phyloP scores from a whole-genome alignment of 2,329 filamentous ascomycete genomes.

The Fusarium sp. region DNA sequence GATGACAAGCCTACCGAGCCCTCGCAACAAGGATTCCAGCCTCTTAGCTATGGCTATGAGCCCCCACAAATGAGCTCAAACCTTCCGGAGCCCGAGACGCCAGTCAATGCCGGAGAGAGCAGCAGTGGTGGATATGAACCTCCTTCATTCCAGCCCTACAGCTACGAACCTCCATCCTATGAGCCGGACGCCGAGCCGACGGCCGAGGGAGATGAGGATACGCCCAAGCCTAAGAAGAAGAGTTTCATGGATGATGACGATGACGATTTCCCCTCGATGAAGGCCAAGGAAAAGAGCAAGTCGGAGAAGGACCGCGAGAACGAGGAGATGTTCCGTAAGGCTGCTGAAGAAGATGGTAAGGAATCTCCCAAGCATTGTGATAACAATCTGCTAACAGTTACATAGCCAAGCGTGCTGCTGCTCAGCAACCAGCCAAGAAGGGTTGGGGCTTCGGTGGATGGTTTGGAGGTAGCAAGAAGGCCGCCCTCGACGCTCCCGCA shows the following conservation, averaged over 20 bases:
- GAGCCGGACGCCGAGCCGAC: slow-evolving; percentile 62
- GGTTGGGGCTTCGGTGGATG: slow-evolving; percentile 88
- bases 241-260: slow-evolving; percentile 87
- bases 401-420: slow-evolving; percentile 70
- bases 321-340: slow-evolving; percentile 86
- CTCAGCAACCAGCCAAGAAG: slow-evolving; percentile 64
- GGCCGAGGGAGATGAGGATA: slow-evolving; percentile 57
- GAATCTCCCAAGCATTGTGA: not conserved
- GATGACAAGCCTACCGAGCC: slow-evolving; percentile 30
- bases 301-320: slow-evolving; percentile 81
- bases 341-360: slow-evolving; percentile 81
- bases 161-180: slow-evolving; percentile 69
- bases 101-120: slow-evolving; percentile 42
- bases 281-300: slow-evolving; percentile 69
- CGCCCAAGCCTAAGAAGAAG: slow-evolving; percentile 77
- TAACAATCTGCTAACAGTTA: slow-evolving; percentile 22
- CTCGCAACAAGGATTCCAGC: slow-evolving; percentile 55
- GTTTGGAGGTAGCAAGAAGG: slow-evolving; percentile 81
- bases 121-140: slow-evolving; percentile 67
- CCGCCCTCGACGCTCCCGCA: slow-evolving; percentile 41
- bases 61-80: slow-evolving; percentile 54
- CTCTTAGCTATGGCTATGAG: slow-evolving; percentile 64
- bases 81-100: slow-evolving; percentile 25
- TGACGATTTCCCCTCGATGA: slow-evolving; percentile 70
- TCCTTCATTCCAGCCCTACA: slow-evolving; percentile 70